These are phyloP conservation scores for Trichoderma polysporum DNA, from an alignment of 2,329 filamentous ascomycete species.

Conservation along the genomic window DNA sequence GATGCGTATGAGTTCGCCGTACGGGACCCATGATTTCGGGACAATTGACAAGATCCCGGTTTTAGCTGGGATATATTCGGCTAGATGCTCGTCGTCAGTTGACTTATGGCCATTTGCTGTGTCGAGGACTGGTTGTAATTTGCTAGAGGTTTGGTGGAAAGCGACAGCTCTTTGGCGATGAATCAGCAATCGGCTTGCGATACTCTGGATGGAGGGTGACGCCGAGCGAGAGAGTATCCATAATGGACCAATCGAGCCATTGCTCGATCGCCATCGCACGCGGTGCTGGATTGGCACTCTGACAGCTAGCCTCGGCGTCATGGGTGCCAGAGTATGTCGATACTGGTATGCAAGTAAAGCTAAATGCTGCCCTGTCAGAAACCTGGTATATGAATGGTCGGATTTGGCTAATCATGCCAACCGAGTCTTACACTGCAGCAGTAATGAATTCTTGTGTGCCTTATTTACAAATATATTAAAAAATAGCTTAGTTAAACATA, in stretches of 20 bases:
- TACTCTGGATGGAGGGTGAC: background rate
- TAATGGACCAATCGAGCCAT: background rate
- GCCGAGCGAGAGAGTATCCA: background rate
- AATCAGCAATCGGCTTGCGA: slow-evolving; percentile 20
- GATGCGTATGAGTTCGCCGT: slow-evolving; percentile 77
- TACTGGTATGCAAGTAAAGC: background rate
- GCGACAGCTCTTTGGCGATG: slow-evolving; percentile 24
- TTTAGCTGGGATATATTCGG: slow-evolving; percentile 65
- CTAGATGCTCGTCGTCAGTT: slow-evolving; percentile 1
- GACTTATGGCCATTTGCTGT: background rate
- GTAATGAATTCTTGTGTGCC: background rate
- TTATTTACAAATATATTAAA: background rate
- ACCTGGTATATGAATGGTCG: background rate
- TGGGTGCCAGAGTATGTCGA: slow-evolving; percentile 18
- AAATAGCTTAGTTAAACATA: background rate
- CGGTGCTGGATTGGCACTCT: slow-evolving; percentile 29
- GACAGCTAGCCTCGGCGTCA: slow-evolving; percentile 28
- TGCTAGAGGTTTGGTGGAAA: slow-evolving; percentile 29
- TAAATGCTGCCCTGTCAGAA: background rate
- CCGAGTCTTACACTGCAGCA: background rate
- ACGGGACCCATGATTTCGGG: slow-evolving; percentile 70
- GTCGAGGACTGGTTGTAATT: slow-evolving; percentile 23
- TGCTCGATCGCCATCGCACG: slow-evolving; percentile 25
- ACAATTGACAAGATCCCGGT: slow-evolving; percentile 69
- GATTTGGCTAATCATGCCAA: background rate